Evolutionary conservation across 78 protist species (phyloP).

Genomic region (Dictyostelium citrinum): DNA sequence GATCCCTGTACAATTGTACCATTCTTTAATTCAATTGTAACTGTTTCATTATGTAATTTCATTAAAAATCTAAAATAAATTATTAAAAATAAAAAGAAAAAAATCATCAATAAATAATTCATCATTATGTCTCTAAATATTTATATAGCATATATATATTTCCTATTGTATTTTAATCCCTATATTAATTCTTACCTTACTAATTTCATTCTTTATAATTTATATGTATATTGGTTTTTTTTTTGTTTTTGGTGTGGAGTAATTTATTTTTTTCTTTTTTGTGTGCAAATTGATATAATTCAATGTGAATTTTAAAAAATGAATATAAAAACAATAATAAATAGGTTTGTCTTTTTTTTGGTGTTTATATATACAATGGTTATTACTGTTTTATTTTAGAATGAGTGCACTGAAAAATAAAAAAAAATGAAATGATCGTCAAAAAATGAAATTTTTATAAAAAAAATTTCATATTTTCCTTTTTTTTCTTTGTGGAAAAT

Average conservation of each 20-base stretch:
- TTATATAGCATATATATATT: too few relatives aligned
- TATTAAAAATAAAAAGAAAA: too few relatives aligned
- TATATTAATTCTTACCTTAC: background rate
- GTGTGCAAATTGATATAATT: background rate
- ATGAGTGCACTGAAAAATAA: background rate
- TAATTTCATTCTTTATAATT: background rate
- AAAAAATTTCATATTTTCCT: background rate
- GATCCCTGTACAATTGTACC: constrained; percentile 98
- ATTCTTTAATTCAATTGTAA: constrained; percentile 98
- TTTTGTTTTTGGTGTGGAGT: background rate
- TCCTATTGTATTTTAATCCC: too few relatives aligned
- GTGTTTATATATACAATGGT: background rate
- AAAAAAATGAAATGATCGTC: background rate
- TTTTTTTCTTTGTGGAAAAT: background rate
- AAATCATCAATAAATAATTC: too few relatives aligned
- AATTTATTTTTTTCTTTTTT: background rate
- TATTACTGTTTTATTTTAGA: background rate
- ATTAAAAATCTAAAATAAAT: constrained; percentile 83
- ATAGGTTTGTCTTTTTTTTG: background rate
- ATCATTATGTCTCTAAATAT: too few relatives aligned
- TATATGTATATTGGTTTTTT: background rate
- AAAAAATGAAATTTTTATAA: background rate
- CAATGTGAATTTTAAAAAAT: background rate
- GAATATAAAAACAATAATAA: background rate
- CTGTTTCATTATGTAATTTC: constrained; percentile 96